Conservation (phyloP, 495 filamentous ascomycete genomes). For the Letharia lupina region DNA sequence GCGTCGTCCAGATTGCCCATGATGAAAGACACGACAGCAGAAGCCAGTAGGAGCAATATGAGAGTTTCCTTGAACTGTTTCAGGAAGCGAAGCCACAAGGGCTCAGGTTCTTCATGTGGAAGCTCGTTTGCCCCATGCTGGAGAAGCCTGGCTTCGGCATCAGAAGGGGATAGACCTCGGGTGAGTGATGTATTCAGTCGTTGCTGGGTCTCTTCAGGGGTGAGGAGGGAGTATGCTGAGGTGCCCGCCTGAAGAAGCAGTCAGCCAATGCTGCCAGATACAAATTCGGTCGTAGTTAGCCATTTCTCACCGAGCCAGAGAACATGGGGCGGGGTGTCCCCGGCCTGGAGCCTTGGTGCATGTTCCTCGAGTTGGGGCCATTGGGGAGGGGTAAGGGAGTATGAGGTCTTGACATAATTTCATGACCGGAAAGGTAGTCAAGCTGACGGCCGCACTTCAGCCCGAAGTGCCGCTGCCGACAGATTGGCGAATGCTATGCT, state of each 20-base stretch:
- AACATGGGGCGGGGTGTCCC: slow-evolving; percentile 31
- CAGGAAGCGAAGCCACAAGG: slow-evolving; percentile 86
- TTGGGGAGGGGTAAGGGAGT: slow-evolving; percentile 48
- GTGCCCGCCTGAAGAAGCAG: slow-evolving; percentile 42
- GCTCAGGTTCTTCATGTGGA: slow-evolving; percentile 85
- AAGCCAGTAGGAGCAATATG: slow-evolving; percentile 80
- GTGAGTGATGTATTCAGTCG: slow-evolving; percentile 73
- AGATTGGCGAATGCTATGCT: background rate
- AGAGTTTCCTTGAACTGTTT: slow-evolving; percentile 93
- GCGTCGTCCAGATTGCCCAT: slow-evolving; percentile 97
- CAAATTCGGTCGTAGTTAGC: background rate
- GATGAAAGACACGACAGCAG: slow-evolving; percentile 80
- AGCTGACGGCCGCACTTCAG: slow-evolving; percentile 15
- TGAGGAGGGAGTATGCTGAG: slow-evolving; percentile 54
- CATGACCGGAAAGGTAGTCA: slow-evolving; percentile 5
- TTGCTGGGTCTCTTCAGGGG: slow-evolving; percentile 66
- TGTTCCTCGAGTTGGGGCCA: slow-evolving; percentile 34
- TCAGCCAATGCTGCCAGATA: slow-evolving; percentile 4
- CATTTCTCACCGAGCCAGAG: slow-evolving; percentile 21
- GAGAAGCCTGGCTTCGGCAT: slow-evolving; percentile 68
- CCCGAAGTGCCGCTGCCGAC: slow-evolving; percentile 16
- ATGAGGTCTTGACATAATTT: slow-evolving; percentile 49
- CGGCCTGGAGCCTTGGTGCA: slow-evolving; percentile 34
- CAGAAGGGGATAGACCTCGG: slow-evolving; percentile 68
- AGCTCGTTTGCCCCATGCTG: slow-evolving; percentile 90